Evolutionary conservation across 257 asterid genomes (phyloP).

Genomic region (Plantago elongata): DNA sequence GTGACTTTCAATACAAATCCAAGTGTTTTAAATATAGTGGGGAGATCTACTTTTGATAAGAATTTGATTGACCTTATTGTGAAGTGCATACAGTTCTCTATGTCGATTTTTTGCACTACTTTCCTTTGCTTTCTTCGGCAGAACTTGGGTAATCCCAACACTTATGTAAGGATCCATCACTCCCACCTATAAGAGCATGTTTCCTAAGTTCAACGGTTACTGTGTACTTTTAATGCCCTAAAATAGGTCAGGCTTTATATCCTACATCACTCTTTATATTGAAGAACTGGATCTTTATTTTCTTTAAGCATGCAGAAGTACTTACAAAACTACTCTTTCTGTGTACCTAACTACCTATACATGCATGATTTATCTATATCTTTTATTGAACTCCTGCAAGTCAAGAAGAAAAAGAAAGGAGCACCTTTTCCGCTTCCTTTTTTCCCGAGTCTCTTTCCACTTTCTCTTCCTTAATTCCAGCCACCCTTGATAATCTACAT

Average conservation of each 20-base stretch:
- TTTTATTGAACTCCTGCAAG: background rate
- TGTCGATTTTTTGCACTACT: no score
- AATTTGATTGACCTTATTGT: no score
- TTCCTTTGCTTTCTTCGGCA: background rate
- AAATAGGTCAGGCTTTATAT: no score
- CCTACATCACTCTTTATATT: background rate
- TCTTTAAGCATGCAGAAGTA: conserved; percentile 1
- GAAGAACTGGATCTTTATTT: background rate
- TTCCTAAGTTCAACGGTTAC: background rate
- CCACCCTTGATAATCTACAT: conserved; percentile 88
- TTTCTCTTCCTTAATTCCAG: conserved; percentile 85
- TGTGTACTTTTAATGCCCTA: no score
- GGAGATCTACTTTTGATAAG: no score
- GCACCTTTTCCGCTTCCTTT: conserved; percentile 88
- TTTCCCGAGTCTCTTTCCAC: conserved; percentile 80
- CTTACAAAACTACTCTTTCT: background rate
- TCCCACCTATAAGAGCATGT: background rate
- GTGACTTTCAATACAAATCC: no score
- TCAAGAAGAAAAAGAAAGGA: background rate
- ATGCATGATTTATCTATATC: background rate
- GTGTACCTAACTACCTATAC: background rate
- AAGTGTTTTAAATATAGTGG: no score
- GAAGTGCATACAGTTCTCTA: no score
- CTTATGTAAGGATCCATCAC: background rate
- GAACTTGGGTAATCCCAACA: background rate